Evolutionary conservation across 2,329 filamentous ascomycete genomes (phyloP).

Genomic region (Pseudogymnoascus sp.): DNA sequence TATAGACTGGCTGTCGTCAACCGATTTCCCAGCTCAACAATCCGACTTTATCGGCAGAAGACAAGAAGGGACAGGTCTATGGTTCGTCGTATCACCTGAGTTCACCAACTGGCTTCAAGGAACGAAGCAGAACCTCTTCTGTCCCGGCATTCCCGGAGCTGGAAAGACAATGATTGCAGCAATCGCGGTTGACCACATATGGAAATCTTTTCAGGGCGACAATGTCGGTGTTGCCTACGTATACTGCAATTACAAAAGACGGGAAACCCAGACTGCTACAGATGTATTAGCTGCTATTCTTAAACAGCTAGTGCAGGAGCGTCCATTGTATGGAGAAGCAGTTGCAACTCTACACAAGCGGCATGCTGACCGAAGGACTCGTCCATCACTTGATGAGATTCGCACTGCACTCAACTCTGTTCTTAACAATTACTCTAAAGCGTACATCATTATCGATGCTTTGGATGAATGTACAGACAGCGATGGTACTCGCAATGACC

Average conservation of each 20-base stretch:
- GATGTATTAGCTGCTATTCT: constrained; percentile 21
- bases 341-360: neutral
- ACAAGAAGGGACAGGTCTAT: constrained; percentile 25
- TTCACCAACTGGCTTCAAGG: constrained; percentile 9
- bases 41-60: constrained; percentile 30
- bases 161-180: neutral
- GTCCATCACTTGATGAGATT: constrained; percentile 13
- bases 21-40: constrained; percentile 34
- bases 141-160: constrained; percentile 10
- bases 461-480: constrained; percentile 16
- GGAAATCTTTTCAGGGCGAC: neutral
- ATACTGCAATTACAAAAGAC: constrained; percentile 30
- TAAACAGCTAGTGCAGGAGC: constrained; percentile 22
- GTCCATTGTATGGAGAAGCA: neutral
- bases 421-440: constrained; percentile 13
- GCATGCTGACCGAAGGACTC: neutral
- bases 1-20: constrained; percentile 32
- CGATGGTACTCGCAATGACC: neutral
- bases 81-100: constrained; percentile 13
- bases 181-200: neutral
- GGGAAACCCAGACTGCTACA: constrained; percentile 21
- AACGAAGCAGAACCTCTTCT: constrained; percentile 10
- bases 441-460: constrained; percentile 18
- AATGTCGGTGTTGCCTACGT: constrained; percentile 29
- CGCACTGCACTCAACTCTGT: constrained; percentile 14